These are phyloP conservation scores for Triticum timopheevii DNA, from an alignment of 176 grass and related monocot genomes.

Conservation along the genomic window DNA sequence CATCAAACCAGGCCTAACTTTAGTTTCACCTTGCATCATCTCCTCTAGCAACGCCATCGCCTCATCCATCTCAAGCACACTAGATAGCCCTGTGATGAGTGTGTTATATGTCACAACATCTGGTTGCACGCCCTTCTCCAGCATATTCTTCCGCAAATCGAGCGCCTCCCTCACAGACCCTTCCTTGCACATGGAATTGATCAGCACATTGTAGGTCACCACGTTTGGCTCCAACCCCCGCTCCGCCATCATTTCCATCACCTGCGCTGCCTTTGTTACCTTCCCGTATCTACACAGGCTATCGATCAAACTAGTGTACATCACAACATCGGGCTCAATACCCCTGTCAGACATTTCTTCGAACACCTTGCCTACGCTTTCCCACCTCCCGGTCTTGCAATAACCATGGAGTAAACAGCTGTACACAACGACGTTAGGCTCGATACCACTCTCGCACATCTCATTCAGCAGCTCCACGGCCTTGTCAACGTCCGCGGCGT, in stretches of 20 bases:
- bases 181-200: conserved; percentile 54
- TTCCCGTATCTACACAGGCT: conserved; percentile 63
- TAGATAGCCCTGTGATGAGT: conserved; percentile 46
- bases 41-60: conserved; percentile 49
- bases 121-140: conserved; percentile 33
- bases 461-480: conserved; percentile 35
- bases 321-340: conserved; percentile 45
- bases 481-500: conserved; percentile 30
- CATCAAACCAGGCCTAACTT: conserved; percentile 32
- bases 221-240: conserved; percentile 51
- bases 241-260: conserved; percentile 54
- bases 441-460: conserved; percentile 34
- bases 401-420: conserved; percentile 51
- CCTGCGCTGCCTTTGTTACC: conserved; percentile 31
- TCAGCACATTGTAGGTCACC: conserved; percentile 54
- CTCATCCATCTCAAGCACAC: conserved; percentile 48
- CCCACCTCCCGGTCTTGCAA: conserved; percentile 59
- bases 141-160: conserved; percentile 32
- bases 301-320: conserved; percentile 57
- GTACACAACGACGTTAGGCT: conserved; percentile 43
- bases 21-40: conserved; percentile 40
- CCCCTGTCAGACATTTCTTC: conserved; percentile 48
- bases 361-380: conserved; percentile 48
- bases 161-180: conserved; percentile 36
- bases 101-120: conserved; percentile 63